These are phyloP conservation scores for Croton laevigatus DNA, from an alignment of 441 rosid genomes.

Conservation along the genomic window DNA sequence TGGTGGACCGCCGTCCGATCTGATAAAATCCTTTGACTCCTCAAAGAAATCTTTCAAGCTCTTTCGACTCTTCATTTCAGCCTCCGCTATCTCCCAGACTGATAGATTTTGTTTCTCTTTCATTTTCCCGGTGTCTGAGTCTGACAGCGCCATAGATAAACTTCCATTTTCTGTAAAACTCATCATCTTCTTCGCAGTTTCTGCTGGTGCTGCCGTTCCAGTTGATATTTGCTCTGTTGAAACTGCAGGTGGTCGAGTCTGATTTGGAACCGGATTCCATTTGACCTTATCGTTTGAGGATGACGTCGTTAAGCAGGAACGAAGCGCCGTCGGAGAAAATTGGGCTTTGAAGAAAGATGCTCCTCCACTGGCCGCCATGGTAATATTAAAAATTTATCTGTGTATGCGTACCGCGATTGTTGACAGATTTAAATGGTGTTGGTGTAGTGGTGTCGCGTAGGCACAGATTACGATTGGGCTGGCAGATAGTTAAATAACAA, in stretches of 20 bases:
- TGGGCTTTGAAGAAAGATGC: background rate
- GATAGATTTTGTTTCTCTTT: slow-evolving; percentile 4
- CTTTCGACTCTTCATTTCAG: slow-evolving; percentile 28
- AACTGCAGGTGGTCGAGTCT: slow-evolving; percentile 3
- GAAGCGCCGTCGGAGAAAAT: slow-evolving; percentile 4
- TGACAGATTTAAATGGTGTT: background rate
- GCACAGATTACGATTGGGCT: too few relatives aligned
- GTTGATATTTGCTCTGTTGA: slow-evolving; percentile 11
- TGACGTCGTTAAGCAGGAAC: slow-evolving; percentile 9
- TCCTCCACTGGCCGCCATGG: slow-evolving; percentile 21
- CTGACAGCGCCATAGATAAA: background rate
- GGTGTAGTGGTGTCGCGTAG: too few relatives aligned
- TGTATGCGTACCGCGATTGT: background rate
- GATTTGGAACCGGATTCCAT: slow-evolving; percentile 8
- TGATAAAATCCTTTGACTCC: slow-evolving; percentile 38
- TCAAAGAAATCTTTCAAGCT: slow-evolving; percentile 50
- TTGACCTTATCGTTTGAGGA: slow-evolving; percentile 1
- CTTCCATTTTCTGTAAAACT: slow-evolving; percentile 9
- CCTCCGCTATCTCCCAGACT: slow-evolving; percentile 2
- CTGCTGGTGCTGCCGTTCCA: background rate
- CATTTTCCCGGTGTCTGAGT: background rate
- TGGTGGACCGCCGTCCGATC: slow-evolving; percentile 49
- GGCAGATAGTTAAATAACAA: too few relatives aligned
- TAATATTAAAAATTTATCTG: background rate
- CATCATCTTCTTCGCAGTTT: background rate